phyloP scores from a whole-genome alignment of 176 grass and related monocot species.

The Rhynchospora pubera region DNA sequence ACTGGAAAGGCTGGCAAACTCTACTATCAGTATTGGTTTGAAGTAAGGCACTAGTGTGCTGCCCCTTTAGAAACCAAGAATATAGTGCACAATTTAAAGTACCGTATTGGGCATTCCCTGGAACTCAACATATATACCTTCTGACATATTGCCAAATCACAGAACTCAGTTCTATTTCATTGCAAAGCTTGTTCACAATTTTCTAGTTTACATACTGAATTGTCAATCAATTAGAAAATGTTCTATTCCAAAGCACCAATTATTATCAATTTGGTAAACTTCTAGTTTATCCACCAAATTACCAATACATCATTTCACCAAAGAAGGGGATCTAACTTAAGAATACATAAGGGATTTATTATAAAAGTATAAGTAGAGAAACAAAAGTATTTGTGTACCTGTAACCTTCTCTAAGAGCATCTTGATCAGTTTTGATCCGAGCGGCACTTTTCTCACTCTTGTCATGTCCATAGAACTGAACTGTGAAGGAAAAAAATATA shows the following conservation, averaged over 20 bases:
- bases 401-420: constrained; percentile 86
- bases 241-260: neutral
- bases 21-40: neutral
- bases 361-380: neutral
- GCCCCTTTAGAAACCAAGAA: neutral
- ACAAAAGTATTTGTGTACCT: constrained; percentile 30
- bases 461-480: constrained; percentile 68
- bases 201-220: neutral
- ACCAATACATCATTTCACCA: neutral
- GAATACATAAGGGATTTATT: neutral
- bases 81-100: neutral
- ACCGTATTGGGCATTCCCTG: neutral
- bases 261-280: neutral
- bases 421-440: constrained; percentile 74
- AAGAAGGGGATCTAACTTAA: neutral
- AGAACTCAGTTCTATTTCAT: neutral
- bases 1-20: neutral
- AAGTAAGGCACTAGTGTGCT: neutral
- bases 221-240: neutral
- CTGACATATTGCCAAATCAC: neutral
- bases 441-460: constrained; percentile 31
- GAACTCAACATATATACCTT: neutral
- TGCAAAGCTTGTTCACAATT: neutral
- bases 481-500: constrained; percentile 35
- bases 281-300: neutral